Conservation (phyloP, 2,329 filamentous ascomycete species). For the Taxawa tesnikishii region DNA sequence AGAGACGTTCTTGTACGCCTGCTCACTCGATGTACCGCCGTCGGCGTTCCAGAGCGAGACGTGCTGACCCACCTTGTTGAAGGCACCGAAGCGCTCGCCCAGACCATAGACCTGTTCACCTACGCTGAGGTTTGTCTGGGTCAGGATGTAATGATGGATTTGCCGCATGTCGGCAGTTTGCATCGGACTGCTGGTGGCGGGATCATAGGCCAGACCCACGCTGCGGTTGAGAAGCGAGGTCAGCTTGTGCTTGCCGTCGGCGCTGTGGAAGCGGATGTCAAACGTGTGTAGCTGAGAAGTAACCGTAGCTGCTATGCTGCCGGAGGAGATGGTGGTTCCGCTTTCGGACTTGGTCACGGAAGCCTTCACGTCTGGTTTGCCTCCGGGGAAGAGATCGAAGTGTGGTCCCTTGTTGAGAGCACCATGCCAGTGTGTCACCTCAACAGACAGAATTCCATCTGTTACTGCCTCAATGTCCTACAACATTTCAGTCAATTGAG, state of each 20-base stretch:
- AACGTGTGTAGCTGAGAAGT: constrained; percentile 38
- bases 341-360: constrained; percentile 28
- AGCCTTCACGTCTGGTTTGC: constrained; percentile 29
- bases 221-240: constrained; percentile 45
- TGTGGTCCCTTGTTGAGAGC: constrained; percentile 40
- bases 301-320: constrained; percentile 41
- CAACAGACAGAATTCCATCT: constrained; percentile 48
- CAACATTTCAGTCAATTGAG: not conserved
- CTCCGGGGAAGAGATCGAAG: constrained; percentile 45
- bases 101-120: constrained; percentile 61
- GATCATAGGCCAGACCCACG: constrained; percentile 45
- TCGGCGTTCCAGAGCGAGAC: constrained; percentile 53
- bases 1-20: constrained; percentile 60
- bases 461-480: constrained; percentile 42
- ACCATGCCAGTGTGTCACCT: constrained; percentile 47
- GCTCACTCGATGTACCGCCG: constrained; percentile 54
- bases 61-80: constrained; percentile 63
- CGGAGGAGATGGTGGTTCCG: constrained; percentile 39
- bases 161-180: constrained; percentile 39
- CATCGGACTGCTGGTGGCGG: constrained; percentile 39
- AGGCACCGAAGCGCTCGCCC: constrained; percentile 64
- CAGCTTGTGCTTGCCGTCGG: constrained; percentile 36
- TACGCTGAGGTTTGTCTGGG: constrained; percentile 33
- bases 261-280: constrained; percentile 43
- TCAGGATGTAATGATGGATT: constrained; percentile 31